phyloP scores from a whole-genome alignment of 306 rosid genomes.

The Oemleria cerasiformis region DNA sequence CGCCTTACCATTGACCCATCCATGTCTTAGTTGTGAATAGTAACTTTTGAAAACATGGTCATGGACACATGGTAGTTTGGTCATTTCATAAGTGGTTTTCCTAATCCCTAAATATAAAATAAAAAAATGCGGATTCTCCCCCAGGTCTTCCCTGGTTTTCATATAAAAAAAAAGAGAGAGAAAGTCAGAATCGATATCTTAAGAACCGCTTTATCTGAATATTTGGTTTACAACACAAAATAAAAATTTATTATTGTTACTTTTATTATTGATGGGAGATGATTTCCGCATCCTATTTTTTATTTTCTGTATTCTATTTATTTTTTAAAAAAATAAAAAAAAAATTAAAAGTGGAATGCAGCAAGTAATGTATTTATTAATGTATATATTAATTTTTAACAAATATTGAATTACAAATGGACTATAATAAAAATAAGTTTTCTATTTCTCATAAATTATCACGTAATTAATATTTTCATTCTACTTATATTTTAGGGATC shows the following conservation, averaged over 20 bases:
- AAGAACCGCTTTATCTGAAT: conserved; percentile 49
- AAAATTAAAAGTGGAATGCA: too few species aligned
- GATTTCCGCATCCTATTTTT: too few species aligned
- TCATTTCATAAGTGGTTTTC: conserved; percentile 6
- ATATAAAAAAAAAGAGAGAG: conserved; percentile 18
- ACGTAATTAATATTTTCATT: too few species aligned
- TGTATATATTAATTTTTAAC: too few species aligned
- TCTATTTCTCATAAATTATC: too few species aligned
- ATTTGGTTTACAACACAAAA: conserved; percentile 30
- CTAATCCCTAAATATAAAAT: neutral
- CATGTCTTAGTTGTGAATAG: neutral
- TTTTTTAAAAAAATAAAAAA: too few species aligned
- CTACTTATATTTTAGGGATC: too few species aligned
- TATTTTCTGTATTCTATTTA: too few species aligned
- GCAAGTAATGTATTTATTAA: too few species aligned
- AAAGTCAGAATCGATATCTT: conserved; percentile 27
- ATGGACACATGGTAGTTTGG: neutral
- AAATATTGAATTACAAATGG: too few species aligned
- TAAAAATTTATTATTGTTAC: conserved; percentile 6
- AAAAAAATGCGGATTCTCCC: neutral
- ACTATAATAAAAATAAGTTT: too few species aligned
- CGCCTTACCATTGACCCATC: neutral
- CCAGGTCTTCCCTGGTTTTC: conserved; percentile 29
- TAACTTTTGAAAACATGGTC: neutral
- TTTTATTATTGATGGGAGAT: too few species aligned